Base-by-base conservation (phyloP, 768 basidiomycete species). In the Suillus subaureus region DNA sequence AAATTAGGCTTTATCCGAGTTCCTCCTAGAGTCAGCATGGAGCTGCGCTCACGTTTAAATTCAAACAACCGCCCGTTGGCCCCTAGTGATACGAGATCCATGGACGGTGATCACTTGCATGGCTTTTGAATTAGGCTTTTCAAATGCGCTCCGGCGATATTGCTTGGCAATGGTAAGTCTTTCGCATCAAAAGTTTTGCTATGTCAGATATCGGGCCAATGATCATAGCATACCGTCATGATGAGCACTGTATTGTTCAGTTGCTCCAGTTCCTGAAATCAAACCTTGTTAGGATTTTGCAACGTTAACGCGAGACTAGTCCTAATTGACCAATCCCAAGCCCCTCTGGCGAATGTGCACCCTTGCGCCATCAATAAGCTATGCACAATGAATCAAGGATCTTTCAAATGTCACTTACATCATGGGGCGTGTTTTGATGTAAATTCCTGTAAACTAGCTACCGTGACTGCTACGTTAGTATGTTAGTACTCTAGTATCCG, bases 1-100 rank as follows among this genome's bases (percentile, higher is more conserved):
- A 55, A n/a, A 33, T 55, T 55, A 55, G 54, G 54, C 54, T 55
- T 55, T 55, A 55, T 33, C 54, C 54, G 54, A 54, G 52, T 21
- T 5, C 8, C 18, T 51, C 15, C 49, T 16, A 26, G 13, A 26
- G 15, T 16, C 7, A 28, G 51, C 8, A 52, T 16, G 49, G 26
- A 28, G 51, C 28, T 16, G 28, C 16, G 4, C 15, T 52, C 26
- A 18, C 26, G 51, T 52, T 28, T 28, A 11, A 28, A 52, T 52
- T 16, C 8, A 51, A 51, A 52, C 16, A 28, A 28, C 26, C 4
- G 51, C 51, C 8, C 15, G 8, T 52, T 15, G 26, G 26, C 26
- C 49, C 49, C 49, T 51, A 28, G 37, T 8, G 35, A 57, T 39
- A 23, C 3, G 49, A 28, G 51, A 28, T 57, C 9, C 35, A 56